phyloP scores from a whole-genome alignment of 352 stramenopile species.

The Phytophthora tubulina region DNA sequence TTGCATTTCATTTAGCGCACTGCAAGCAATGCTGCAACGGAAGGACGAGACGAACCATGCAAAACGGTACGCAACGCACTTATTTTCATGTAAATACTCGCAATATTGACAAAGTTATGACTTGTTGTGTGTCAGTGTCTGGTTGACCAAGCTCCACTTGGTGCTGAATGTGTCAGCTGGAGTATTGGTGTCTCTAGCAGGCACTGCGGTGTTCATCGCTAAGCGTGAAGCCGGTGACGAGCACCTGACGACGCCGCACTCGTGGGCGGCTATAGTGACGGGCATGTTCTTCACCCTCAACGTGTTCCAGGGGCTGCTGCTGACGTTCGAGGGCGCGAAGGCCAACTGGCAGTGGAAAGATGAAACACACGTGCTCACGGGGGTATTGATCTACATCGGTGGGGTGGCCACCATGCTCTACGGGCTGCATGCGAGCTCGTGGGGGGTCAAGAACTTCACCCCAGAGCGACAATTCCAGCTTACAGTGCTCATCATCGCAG shows the following conservation, averaged over 20 bases:
- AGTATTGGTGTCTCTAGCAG: constrained; percentile 50
- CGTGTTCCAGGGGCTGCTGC: constrained; percentile 68
- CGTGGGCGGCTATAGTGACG: constrained; percentile 64
- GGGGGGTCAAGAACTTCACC: constrained; percentile 45
- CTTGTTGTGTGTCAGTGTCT: constrained; percentile 38
- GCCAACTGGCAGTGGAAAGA: constrained; percentile 82
- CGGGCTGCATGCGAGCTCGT: constrained; percentile 57
- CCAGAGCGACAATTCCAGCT: constrained; percentile 57
- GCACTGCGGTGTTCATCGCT: constrained; percentile 44
- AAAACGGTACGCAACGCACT: constrained; percentile 42
- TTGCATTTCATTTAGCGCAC: constrained; percentile 38
- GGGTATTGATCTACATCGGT: constrained; percentile 67
- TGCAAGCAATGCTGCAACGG: constrained; percentile 66
- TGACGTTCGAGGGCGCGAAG: constrained; percentile 64
- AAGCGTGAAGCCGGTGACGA: constrained; percentile 42
- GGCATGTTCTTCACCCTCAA: constrained; percentile 70
- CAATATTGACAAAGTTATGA: constrained; percentile 22
- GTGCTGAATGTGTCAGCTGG: constrained; percentile 54
- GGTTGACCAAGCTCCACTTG: constrained; percentile 68
- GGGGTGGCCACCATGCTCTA: constrained; percentile 57
- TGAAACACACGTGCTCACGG: constrained; percentile 71
- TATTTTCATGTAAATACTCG: neutral
- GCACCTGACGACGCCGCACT: constrained; percentile 63
- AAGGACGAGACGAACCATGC: constrained; percentile 51
- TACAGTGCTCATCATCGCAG: constrained; percentile 56